Evolutionary conservation across 805 yeast genomes (phyloP).

Genomic region (Candida hungchunana): DNA sequence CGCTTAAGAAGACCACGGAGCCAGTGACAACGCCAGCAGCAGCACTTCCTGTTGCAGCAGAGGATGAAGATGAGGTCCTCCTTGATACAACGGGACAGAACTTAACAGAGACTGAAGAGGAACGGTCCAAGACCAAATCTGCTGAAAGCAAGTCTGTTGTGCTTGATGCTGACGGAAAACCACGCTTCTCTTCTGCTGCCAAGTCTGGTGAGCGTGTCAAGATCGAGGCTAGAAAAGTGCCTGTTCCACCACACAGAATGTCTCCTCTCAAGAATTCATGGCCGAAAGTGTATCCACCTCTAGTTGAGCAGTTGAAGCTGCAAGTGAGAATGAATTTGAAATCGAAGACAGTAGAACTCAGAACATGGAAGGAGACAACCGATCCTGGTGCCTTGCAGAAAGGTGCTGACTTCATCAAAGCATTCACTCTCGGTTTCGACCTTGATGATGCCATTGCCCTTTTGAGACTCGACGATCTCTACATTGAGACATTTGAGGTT

Average conservation of each 20-base stretch:
- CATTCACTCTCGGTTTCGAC: constrained; percentile 94
- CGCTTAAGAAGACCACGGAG: constrained; percentile 22
- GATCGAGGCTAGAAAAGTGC: constrained; percentile 80
- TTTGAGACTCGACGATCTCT: constrained; percentile 89
- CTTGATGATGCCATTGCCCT: constrained; percentile 95
- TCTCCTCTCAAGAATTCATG: constrained; percentile 85
- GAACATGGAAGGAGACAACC: constrained; percentile 74
- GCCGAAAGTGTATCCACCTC: constrained; percentile 93
- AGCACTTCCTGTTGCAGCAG: constrained; percentile 10
- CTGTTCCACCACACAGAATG: constrained; percentile 97
- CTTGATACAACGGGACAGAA: constrained; percentile 34
- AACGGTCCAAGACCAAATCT: constrained; percentile 21
- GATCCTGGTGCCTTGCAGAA: constrained; percentile 95
- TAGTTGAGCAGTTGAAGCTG: constrained; percentile 89
- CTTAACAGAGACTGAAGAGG: constrained; percentile 8
- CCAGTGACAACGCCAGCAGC: constrained; percentile 4
- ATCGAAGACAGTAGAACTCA: constrained; percentile 82
- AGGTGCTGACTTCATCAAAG: constrained; percentile 95
- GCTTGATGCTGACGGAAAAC: constrained; percentile 80
- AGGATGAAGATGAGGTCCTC: constrained; percentile 35
- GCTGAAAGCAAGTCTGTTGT: constrained; percentile 30
- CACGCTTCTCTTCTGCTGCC: constrained; percentile 73
- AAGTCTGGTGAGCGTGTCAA: constrained; percentile 60
- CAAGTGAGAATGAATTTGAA: constrained; percentile 94
- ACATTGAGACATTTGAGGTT: constrained; percentile 94